A percentile compares a stretch with the other conserved stretches of the same genome.
Evolutionary conservation across 169 alveolate species (phyloP).

Genomic region (Eimeria zaria): DNA sequence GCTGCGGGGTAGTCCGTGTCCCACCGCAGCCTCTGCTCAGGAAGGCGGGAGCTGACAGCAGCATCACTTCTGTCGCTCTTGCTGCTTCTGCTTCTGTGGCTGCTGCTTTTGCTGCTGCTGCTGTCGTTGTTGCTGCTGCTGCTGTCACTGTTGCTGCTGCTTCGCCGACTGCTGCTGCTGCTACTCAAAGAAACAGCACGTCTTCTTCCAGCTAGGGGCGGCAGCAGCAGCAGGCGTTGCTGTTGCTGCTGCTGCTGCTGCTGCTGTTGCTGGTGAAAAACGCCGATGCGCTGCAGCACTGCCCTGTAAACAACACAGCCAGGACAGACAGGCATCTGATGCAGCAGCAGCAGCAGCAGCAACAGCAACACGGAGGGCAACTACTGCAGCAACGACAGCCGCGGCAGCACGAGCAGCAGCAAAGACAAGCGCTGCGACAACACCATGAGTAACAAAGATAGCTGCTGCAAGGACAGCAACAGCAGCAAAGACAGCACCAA

Average conservation of each 20-base stretch:
- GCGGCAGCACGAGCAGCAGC: background rate
- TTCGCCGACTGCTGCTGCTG: slow-evolving; percentile 14
- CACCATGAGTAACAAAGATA: background rate
- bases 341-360: slow-evolving; percentile 5
- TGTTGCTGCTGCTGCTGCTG: slow-evolving; percentile 41
- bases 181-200: slow-evolving; percentile 25
- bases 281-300: slow-evolving; percentile 50
- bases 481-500: no score
- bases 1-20: background rate
- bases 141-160: slow-evolving; percentile 48
- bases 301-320: slow-evolving; percentile 19
- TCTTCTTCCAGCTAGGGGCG: background rate
- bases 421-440: no score
- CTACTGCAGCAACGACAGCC: background rate
- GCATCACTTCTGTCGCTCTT: background rate
- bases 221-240: slow-evolving; percentile 2
- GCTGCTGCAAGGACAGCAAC: no score
- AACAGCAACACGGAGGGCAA: background rate
- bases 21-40: background rate
- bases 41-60: background rate
- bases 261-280: slow-evolving; percentile 34
- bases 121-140: background rate
- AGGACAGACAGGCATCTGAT: background rate
- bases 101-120: slow-evolving; percentile 40
- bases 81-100: slow-evolving; percentile 51